Conservation (phyloP, 257 asterid species). For the Solanum infundibuliforme region DNA sequence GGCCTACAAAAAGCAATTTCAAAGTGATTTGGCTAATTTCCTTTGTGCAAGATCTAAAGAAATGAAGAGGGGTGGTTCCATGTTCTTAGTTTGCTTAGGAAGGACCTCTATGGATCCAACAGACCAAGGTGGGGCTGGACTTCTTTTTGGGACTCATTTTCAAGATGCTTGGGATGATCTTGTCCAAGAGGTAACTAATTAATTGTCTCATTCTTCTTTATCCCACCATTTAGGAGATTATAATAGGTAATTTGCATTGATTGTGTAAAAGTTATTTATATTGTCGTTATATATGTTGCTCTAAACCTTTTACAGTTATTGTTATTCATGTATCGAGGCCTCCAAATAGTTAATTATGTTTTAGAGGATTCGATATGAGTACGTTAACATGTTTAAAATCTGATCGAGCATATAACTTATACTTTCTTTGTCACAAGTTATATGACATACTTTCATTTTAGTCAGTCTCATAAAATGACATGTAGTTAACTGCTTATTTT, state of each 20-base stretch:
- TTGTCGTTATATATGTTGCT: background rate
- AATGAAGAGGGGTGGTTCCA: conserved; percentile 72
- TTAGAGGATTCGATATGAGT: background rate
- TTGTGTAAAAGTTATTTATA: background rate
- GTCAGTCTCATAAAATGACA: background rate
- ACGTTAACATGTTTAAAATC: background rate
- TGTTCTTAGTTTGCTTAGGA: conserved; percentile 85
- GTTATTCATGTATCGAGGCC: background rate
- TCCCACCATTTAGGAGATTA: background rate
- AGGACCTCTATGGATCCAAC: conserved; percentile 70
- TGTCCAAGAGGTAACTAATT: conserved; percentile 69
- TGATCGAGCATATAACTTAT: background rate
- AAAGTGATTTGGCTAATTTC: conserved; percentile 55
- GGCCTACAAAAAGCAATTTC: conserved; percentile 78
- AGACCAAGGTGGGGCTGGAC: conserved; percentile 93
- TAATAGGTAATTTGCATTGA: background rate
- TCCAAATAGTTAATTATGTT: no score
- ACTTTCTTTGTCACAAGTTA: background rate
- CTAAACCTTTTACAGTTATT: background rate
- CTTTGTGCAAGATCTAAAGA: conserved; percentile 59
- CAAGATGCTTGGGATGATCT: conserved; percentile 99
- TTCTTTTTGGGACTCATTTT: conserved; percentile 85
- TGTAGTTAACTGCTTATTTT: no score
- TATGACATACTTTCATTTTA: background rate
- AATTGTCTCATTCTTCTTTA: background rate